Evolutionary conservation across 2,329 filamentous ascomycete species (phyloP), one percentile per base, ranked within the genome.

Genomic region (Apiospora arundinis): DNA sequence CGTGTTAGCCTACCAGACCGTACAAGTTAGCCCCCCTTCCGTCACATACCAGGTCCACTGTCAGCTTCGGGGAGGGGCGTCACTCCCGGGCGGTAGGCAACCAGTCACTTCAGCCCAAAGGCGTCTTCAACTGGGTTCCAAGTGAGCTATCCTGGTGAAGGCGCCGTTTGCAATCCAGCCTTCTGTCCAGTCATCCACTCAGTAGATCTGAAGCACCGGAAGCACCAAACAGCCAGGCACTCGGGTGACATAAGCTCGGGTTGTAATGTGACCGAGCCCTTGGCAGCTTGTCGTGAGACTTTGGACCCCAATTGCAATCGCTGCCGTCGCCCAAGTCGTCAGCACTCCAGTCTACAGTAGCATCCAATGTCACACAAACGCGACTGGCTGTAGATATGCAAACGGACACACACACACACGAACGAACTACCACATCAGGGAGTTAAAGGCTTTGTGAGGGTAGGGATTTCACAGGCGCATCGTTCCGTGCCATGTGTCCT

Each of bases 401-500:
- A 40, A 40, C 56, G 25, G 12, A 28, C 49, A 60, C 14, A 21
- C 46, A 46, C 48, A 52, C 23, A 49, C n/a, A 37, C 52, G 37
- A 60, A 60, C 28, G 52, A 32, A 11, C 37, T 37, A 37, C 16
- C 32, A 37, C 25, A 32, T 21, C 28, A 37, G 28, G 16, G 14
- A 32, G 28, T 37, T 32, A 16, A n/a, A 21, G 3, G 32, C 32
- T 49, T 37, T 32, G 52, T 60, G 37, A 37, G 52, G 52, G 52
- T 63, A 63, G 32, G 56, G 56, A 63, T 63, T 63, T 32, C 37
- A 32, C n/a, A n/a, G 32, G 56, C 56, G 56, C 56, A 63, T 40
- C 32, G 40, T 63, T 16, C 56, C 56, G 56, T 63, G 56, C 56
- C 56, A 63, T 63, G 56, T 63, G 56, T 63, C 56, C 32, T 63